A percentile compares a stretch with the other conserved stretches of the same genome.
These are phyloP conservation scores for Bacidia rubella DNA, from an alignment of 495 filamentous ascomycete species.

Conservation along the genomic window DNA sequence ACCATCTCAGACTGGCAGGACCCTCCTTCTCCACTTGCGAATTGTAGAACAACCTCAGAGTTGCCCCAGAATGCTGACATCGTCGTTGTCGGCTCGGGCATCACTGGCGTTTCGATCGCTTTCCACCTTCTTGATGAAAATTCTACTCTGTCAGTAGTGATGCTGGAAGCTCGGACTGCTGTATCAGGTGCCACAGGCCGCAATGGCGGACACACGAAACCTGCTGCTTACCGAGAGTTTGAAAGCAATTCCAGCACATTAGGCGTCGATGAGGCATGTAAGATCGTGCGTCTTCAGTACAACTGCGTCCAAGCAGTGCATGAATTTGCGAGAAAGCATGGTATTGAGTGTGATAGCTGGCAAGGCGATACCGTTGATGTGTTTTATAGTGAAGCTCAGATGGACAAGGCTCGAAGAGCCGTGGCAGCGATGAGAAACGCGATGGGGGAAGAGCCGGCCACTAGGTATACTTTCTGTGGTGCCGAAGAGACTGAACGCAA, in stretches of 20 bases:
- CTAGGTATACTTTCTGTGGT: constrained; percentile 31
- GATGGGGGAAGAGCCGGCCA: constrained; percentile 30
- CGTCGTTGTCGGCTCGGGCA: constrained; percentile 58
- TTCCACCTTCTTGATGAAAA: constrained; percentile 37
- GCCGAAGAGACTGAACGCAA: constrained; percentile 31
- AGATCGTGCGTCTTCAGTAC: constrained; percentile 43
- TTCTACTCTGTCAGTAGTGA: constrained; percentile 33
- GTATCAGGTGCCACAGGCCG: constrained; percentile 74
- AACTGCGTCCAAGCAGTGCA: constrained; percentile 43
- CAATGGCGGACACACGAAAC: constrained; percentile 49
- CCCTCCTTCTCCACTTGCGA: constrained; percentile 42
- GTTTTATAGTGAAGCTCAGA: constrained; percentile 37
- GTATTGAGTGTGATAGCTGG: constrained; percentile 37
- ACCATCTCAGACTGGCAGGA: constrained; percentile 62
- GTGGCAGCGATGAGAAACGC: constrained; percentile 30
- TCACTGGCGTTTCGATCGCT: constrained; percentile 49
- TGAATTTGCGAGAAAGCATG: constrained; percentile 35
- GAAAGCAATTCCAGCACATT: constrained; percentile 26
- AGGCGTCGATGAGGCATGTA: constrained; percentile 31
- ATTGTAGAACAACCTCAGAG: constrained; percentile 32
- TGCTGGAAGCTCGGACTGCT: constrained; percentile 68
- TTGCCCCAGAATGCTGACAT: constrained; percentile 38
- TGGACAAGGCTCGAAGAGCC: constrained; percentile 27
- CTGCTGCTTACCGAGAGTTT: constrained; percentile 45
- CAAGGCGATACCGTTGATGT: constrained; percentile 44